phyloP scores from a whole-genome alignment of 306 rosid species.

The Casuarina equisetifolia region DNA sequence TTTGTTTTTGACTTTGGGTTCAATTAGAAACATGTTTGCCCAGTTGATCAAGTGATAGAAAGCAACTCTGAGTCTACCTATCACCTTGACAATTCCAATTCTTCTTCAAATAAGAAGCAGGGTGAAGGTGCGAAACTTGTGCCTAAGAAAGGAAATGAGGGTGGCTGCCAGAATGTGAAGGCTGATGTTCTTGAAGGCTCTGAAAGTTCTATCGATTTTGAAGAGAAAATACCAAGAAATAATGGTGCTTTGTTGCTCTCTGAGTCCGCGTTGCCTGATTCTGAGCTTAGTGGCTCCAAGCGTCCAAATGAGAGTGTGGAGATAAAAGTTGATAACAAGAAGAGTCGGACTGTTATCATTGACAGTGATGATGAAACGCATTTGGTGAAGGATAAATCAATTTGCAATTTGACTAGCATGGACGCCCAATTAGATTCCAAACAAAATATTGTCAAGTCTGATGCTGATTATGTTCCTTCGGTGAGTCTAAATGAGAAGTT shows the following conservation, averaged over 20 bases:
- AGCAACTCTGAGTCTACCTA: conserved; percentile 36
- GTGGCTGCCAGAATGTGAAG: conserved; percentile 33
- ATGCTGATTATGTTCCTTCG: conserved; percentile 38
- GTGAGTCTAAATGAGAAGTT: conserved; percentile 42
- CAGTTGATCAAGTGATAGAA: conserved; percentile 34
- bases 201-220: conserved; percentile 38
- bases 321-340: conserved; percentile 51
- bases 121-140: conserved; percentile 32
- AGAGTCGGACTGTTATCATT: conserved; percentile 36
- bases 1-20: conserved; percentile 37
- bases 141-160: conserved; percentile 32
- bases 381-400: conserved; percentile 35
- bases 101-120: conserved; percentile 38
- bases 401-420: conserved; percentile 22
- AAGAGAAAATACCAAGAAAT: conserved; percentile 35
- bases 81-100: conserved; percentile 32
- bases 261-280: conserved; percentile 38
- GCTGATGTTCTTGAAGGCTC: conserved; percentile 34
- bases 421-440: conserved; percentile 37
- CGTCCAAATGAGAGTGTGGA: conserved; percentile 52
- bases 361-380: conserved; percentile 45
- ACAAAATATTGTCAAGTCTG: conserved; percentile 31
- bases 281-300: conserved; percentile 63
- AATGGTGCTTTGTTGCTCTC: conserved; percentile 29
- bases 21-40: conserved; percentile 37